Evolutionary conservation across 2,329 filamentous ascomycete species (phyloP).

Genomic region (Hysterium pulicare): DNA sequence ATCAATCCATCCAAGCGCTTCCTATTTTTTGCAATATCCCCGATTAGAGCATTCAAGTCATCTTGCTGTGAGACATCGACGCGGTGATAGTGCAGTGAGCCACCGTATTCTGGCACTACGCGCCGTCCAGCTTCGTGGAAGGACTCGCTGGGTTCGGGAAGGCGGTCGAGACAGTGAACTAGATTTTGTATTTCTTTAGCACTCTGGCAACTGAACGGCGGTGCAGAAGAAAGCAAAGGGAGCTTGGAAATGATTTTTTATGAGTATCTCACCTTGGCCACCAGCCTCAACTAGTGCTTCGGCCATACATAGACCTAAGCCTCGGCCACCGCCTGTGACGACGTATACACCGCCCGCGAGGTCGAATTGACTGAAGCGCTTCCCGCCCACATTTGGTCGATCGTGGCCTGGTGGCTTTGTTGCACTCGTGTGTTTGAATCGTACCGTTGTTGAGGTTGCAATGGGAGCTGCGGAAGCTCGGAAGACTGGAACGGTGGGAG

Average conservation of each 20-base stretch:
- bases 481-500: not conserved
- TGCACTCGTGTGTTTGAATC: not conserved
- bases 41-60: constrained; percentile 62
- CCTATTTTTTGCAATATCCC: constrained; percentile 63
- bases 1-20: constrained; percentile 75
- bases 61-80: constrained; percentile 73
- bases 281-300: constrained; percentile 73
- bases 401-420: not conserved
- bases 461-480: not conserved
- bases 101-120: constrained; percentile 58
- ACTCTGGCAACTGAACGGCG: too few relatives aligned
- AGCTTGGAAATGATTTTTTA: not conserved
- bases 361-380: constrained; percentile 9
- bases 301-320: constrained; percentile 67
- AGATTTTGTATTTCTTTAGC: too few relatives aligned
- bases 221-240: not conserved
- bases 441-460: not conserved
- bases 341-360: constrained; percentile 9
- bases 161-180: constrained; percentile 64
- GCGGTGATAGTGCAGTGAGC: constrained; percentile 67
- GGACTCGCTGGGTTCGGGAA: constrained; percentile 53
- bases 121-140: constrained; percentile 63
- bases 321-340: constrained; percentile 66
- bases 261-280: constrained; percentile 52
- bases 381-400: constrained; percentile 3